Conservation (phyloP, 495 filamentous ascomycete species). For the Penicillium crystallinum region DNA sequence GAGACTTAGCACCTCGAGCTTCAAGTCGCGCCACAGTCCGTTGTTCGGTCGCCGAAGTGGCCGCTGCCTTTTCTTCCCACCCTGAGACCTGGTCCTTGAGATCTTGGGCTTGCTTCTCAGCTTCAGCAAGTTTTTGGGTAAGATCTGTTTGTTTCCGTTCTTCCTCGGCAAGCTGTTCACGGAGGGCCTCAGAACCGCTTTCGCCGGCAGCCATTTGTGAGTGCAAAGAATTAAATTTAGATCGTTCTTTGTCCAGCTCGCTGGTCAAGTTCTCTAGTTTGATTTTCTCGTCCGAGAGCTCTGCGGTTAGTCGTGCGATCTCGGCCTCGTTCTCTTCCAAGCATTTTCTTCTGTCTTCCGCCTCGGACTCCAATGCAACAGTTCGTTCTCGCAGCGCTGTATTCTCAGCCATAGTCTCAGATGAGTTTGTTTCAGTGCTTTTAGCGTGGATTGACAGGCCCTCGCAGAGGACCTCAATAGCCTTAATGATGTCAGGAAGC, state of each 20-base stretch:
- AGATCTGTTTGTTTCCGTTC: constrained; percentile 58
- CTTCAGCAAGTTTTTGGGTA: constrained; percentile 59
- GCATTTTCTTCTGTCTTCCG: constrained; percentile 39
- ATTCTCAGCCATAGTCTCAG: constrained; percentile 34
- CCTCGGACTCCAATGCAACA: constrained; percentile 33
- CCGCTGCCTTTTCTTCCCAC: constrained; percentile 52
- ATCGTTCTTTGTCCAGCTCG: constrained; percentile 63
- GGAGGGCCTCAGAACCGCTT: constrained; percentile 70
- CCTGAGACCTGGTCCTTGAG: constrained; percentile 63
- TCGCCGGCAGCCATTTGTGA: constrained; percentile 69
- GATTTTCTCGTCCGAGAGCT: constrained; percentile 51
- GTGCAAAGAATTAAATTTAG: constrained; percentile 59
- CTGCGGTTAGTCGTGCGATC: constrained; percentile 32
- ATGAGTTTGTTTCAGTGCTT: constrained; percentile 35
- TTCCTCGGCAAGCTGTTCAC: constrained; percentile 63
- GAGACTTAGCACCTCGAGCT: constrained; percentile 60
- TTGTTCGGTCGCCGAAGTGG: constrained; percentile 46
- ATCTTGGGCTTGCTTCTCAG: constrained; percentile 57
- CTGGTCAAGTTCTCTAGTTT: constrained; percentile 51
- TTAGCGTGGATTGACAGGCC: constrained; percentile 48
- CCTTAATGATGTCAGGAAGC: constrained; percentile 53
- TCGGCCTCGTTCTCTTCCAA: constrained; percentile 41
- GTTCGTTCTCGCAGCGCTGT: constrained; percentile 49
- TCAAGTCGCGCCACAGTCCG: constrained; percentile 48
- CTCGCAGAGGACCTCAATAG: constrained; percentile 56